Percentiles rank a stretch among this genome's conserved stretches.
Evolutionary conservation across 2,329 filamentous ascomycete species (phyloP).

Genomic region (Lachnum nothofagi): DNA sequence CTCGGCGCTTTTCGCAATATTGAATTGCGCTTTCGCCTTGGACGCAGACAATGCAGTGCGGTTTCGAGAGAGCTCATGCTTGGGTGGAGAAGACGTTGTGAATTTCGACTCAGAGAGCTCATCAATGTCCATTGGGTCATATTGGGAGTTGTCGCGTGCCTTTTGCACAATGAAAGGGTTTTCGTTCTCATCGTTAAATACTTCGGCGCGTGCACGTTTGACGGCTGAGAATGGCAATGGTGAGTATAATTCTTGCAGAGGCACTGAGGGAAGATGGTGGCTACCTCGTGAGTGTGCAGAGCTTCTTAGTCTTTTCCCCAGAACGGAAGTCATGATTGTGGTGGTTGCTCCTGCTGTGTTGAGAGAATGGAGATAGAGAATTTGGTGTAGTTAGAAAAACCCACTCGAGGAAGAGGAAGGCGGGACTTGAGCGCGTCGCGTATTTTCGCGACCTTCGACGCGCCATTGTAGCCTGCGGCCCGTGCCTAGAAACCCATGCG

Average conservation of each 20-base stretch:
- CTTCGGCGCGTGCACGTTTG: conserved; percentile 39
- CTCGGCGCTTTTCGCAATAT: conserved; percentile 11
- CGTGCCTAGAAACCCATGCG: no score
- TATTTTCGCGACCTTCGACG: no score
- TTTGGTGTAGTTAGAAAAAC: no score
- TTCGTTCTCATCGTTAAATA: conserved; percentile 62
- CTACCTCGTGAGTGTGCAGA: conserved; percentile 34
- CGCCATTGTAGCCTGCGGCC: no score
- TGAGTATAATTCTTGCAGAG: conserved; percentile 8
- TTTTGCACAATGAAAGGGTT: conserved; percentile 47
- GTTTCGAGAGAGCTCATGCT: conserved; percentile 41
- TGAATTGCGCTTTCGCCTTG: conserved; percentile 36
- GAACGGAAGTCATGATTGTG: conserved; percentile 34
- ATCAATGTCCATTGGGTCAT: conserved; percentile 43
- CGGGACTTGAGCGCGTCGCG: no score
- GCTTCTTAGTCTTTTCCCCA: conserved; percentile 45
- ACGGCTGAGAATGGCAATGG: conserved; percentile 28
- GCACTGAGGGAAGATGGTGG: conserved; percentile 18
- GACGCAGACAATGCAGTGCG: conserved; percentile 40
- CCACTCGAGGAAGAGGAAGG: no score
- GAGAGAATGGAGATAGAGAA: no score
- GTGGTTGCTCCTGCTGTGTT: conserved; percentile 15
- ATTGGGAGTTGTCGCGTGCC: conserved; percentile 30
- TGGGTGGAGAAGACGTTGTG: conserved; percentile 37
- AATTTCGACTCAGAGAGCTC: conserved; percentile 28